Percentiles rank a stretch among this genome's conserved stretches.
These are phyloP conservation scores for Crithidia mellificae DNA, from an alignment of 208 protist species.

Conservation along the genomic window DNA sequence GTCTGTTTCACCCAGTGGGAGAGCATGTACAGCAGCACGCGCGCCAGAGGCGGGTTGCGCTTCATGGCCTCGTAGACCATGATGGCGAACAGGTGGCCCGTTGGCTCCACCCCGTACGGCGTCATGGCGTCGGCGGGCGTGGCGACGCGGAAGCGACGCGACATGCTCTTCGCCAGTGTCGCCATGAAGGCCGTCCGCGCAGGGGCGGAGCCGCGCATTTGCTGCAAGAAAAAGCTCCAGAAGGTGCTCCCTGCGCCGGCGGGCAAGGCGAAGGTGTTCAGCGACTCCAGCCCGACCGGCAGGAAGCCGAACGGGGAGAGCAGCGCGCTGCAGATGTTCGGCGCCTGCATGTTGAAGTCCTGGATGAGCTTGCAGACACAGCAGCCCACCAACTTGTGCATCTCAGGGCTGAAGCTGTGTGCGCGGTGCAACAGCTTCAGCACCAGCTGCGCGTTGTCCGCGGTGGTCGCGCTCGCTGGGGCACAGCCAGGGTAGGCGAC, in stretches of 20 bases:
- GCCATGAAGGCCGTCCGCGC: conserved; percentile 86
- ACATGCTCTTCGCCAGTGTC: conserved; percentile 79
- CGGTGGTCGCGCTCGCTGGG: conserved; percentile 64
- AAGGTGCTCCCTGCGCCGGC: conserved; percentile 83
- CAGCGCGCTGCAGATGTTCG: conserved; percentile 78
- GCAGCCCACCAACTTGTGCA: conserved; percentile 85
- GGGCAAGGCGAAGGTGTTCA: conserved; percentile 80
- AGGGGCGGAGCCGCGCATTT: conserved; percentile 83
- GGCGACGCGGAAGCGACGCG: conserved; percentile 80
- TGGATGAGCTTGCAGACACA: conserved; percentile 90
- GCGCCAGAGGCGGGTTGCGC: conserved; percentile 76
- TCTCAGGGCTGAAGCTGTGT: conserved; percentile 82
- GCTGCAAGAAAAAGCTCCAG: conserved; percentile 84
- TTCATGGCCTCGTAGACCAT: conserved; percentile 91
- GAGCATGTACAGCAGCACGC: conserved; percentile 84
- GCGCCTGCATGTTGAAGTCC: conserved; percentile 89
- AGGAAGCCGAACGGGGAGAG: conserved; percentile 82
- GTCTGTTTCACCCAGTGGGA: conserved; percentile 83
- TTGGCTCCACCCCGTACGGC: conserved; percentile 53
- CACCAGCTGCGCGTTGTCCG: conserved; percentile 88
- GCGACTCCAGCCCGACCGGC: conserved; percentile 59
- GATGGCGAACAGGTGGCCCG: conserved; percentile 78
- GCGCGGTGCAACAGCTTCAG: conserved; percentile 84
- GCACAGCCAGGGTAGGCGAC: conserved; percentile 80
- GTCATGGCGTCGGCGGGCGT: conserved; percentile 68